These are phyloP conservation scores for Herpetomonas samuelpessoai DNA, from an alignment of 208 protist species.

Conservation along the genomic window DNA sequence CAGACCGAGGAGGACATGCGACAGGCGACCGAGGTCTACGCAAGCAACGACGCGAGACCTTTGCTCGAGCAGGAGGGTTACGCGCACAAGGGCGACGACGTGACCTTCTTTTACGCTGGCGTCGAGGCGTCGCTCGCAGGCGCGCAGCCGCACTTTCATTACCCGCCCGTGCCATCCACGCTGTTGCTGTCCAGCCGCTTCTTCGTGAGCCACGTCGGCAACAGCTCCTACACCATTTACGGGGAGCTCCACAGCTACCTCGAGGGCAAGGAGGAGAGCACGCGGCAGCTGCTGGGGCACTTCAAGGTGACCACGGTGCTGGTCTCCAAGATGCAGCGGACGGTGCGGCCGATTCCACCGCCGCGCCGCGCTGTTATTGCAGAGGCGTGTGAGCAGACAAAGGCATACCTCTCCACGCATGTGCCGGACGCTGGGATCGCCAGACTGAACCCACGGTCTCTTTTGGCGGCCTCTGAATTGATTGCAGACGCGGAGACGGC, in stretches of 20 bases:
- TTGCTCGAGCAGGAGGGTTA: conserved; percentile 21
- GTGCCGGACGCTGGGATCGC: background rate
- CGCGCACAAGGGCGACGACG: conserved; percentile 14
- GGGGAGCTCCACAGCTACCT: conserved; percentile 39
- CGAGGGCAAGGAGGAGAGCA: conserved; percentile 22
- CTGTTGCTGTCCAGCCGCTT: conserved; percentile 33
- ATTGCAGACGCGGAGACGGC: background rate
- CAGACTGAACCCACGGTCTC: background rate
- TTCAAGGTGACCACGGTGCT: conserved; percentile 57
- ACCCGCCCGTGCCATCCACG: conserved; percentile 30
- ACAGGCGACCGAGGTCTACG: conserved; percentile 12
- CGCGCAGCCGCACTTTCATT: conserved; percentile 22
- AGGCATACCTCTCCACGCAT: background rate
- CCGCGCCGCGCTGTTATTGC: conserved; percentile 6
- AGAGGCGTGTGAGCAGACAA: conserved; percentile 2
- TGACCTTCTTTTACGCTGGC: conserved; percentile 65
- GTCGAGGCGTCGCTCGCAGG: conserved; percentile 36
- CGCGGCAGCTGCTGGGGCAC: conserved; percentile 28
- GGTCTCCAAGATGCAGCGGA: conserved; percentile 43
- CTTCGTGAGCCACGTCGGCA: conserved; percentile 44
- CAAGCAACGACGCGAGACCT: conserved; percentile 7
- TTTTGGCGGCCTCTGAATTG: background rate
- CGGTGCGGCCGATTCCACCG: conserved; percentile 16
- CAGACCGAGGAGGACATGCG: conserved; percentile 24
- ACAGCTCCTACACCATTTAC: conserved; percentile 50